Conservation (phyloP, 176 grass and related monocot genomes). For the Alloteropsis semialata region DNA sequence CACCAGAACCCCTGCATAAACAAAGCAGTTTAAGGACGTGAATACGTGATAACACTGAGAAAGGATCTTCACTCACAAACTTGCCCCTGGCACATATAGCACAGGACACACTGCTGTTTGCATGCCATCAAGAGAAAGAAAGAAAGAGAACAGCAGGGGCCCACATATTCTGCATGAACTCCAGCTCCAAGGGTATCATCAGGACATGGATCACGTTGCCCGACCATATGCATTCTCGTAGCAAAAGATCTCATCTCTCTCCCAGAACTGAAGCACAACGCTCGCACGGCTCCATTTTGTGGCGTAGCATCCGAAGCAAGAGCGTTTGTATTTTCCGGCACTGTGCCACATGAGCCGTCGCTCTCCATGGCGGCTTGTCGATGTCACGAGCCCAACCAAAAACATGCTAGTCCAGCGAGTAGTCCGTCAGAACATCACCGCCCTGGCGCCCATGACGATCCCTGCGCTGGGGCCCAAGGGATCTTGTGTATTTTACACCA, state of each 20-base stretch:
- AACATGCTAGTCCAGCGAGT: not conserved
- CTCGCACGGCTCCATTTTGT: not conserved
- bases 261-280: not conserved
- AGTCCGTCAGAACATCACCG: conserved; percentile 28
- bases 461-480: not conserved
- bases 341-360: conserved; percentile 30
- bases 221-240: not conserved
- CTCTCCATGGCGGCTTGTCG: conserved; percentile 34
- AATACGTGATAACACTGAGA: not conserved
- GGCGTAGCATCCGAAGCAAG: not conserved
- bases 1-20: not conserved
- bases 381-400: conserved; percentile 27
- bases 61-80: conserved; percentile 15
- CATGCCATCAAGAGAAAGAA: not conserved
- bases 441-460: conserved; percentile 5
- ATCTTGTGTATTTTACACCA: conserved; percentile 11
- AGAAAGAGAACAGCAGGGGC: not conserved
- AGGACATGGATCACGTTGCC: conserved; percentile 20
- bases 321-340: not conserved
- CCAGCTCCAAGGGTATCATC: conserved; percentile 30
- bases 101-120: not conserved
- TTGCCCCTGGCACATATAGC: not conserved
- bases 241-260: conserved; percentile 3
- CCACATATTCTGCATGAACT: conserved; percentile 30
- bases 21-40: not conserved